Evolutionary conservation across 257 asterid species (phyloP), one percentile per base, ranked within the genome.

Genomic region (Nyctanthes arbortristis): DNA sequence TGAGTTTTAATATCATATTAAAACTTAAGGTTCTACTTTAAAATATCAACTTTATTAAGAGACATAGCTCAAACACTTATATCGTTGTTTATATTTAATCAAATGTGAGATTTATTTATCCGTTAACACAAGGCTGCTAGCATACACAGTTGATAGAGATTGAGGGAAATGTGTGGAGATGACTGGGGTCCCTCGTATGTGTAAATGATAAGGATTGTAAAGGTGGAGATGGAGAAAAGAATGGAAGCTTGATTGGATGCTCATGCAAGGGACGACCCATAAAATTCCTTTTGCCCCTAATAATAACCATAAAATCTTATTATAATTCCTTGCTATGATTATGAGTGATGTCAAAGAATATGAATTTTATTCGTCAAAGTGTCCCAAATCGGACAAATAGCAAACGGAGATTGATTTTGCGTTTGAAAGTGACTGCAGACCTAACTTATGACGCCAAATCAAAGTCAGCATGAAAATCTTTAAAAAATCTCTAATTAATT

Each of bases 281-380:
- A 18, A 62, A 18, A 65, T 47, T 29, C 39, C 37, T 63, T 79
- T 67, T 68, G 70, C 73, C 40, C 65, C 25, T 61, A 73, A 79
- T 69, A 71, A 75, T 65, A 43, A 75, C 63, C 57, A 69, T 71
- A 79, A 77, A 70, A 73, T 77, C 73, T 74, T 74, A 73, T 75
- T 57, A 65, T 78, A 62, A 81, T 82, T 61, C 73, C 76, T 68
- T 67, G 79, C 61, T 68, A 87, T 87, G 70, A 82, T 87, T 87
- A 84, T 77, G 88, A 87, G 88, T 82, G 87, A 75, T 73, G 71
- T 36, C 72, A 82, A 87, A 87, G 79, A 69, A 49, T 78, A 63
- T 39, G 70, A 73, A 69, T 54, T 35, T 60, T 73, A 69, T 69
- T 78, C 32, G 79, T 73, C 79, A 66, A 73, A 52, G 9, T 33